phyloP scores from a whole-genome alignment of 1,284 basidiomycete species.

The Cryptococcus sp. region DNA sequence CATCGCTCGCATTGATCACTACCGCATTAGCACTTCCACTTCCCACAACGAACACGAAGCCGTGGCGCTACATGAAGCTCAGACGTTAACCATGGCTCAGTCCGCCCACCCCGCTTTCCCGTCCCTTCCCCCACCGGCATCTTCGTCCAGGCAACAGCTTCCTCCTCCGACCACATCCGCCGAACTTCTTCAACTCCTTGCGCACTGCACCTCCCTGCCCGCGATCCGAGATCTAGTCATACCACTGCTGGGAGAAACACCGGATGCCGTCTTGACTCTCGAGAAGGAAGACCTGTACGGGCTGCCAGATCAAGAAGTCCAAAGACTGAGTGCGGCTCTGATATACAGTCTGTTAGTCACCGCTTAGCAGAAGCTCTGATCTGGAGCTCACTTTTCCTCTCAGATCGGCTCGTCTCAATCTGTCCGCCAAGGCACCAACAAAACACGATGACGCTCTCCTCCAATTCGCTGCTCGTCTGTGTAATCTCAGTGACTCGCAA shows the following conservation, averaged over 20 bases:
- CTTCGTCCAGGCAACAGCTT: conserved; percentile 1
- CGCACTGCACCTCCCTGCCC: background rate
- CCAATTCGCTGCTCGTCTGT: conserved; percentile 17
- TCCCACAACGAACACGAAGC: no score
- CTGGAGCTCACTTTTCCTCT: background rate
- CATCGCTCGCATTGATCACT: no score
- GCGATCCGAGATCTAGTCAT: conserved; percentile 7
- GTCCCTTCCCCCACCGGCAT: conserved; percentile 2
- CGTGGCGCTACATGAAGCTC: no score
- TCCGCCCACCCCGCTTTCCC: conserved; percentile 20
- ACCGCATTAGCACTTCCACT: no score
- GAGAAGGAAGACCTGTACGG: conserved; percentile 17
- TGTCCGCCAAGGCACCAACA: background rate
- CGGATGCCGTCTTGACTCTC: conserved; percentile 16
- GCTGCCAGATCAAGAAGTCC: conserved; percentile 20
- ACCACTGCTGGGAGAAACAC: conserved; percentile 11
- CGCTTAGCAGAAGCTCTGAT: background rate
- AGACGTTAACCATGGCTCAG: background rate
- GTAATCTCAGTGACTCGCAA: conserved; percentile 9
- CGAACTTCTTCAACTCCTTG: conserved; percentile 10
- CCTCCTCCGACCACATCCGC: conserved; percentile 7
- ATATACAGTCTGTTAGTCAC: conserved; percentile 35
- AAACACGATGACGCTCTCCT: conserved; percentile 10
- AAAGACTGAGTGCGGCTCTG: conserved; percentile 25
- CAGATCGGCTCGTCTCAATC: conserved; percentile 10